A percentile compares a stretch with the other conserved stretches of the same genome.
phyloP scores from a whole-genome alignment of 352 stramenopile species.

The Albugo laibachii region DNA sequence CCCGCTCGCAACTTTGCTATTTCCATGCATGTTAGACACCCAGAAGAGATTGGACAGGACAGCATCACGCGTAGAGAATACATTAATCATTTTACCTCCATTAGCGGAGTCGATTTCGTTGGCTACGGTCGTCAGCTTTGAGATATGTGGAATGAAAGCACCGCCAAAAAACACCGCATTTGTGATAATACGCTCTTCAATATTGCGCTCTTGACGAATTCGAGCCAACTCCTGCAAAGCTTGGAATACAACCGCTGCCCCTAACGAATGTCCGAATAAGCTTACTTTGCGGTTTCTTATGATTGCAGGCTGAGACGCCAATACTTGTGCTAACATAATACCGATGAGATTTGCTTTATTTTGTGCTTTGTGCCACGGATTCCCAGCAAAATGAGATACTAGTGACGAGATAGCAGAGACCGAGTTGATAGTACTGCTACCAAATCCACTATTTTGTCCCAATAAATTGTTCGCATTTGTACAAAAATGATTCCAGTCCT shows the following conservation, averaged over 20 bases:
- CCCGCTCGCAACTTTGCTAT: slow-evolving; percentile 21
- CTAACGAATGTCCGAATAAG: slow-evolving; percentile 61
- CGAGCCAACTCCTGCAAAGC: slow-evolving; percentile 40
- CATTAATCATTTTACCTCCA: slow-evolving; percentile 44
- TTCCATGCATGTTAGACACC: slow-evolving; percentile 27
- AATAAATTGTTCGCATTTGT: slow-evolving; percentile 48
- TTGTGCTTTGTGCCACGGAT: slow-evolving; percentile 71
- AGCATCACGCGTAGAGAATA: slow-evolving; percentile 50
- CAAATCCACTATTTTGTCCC: background rate
- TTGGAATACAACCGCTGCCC: slow-evolving; percentile 53
- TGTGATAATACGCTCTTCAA: slow-evolving; percentile 10
- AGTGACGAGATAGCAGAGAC: slow-evolving; percentile 27
- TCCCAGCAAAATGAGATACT: slow-evolving; percentile 53
- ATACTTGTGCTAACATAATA: slow-evolving; percentile 40
- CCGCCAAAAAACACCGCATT: slow-evolving; percentile 51
- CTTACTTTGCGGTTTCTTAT: slow-evolving; percentile 30
- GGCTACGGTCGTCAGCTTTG: slow-evolving; percentile 18
- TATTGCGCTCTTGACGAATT: slow-evolving; percentile 10
- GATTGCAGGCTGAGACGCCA: slow-evolving; percentile 27
- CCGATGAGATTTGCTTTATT: slow-evolving; percentile 62
- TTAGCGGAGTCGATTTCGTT: slow-evolving; percentile 12
- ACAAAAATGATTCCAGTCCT: slow-evolving; percentile 64
- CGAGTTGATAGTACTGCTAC: slow-evolving; percentile 4
- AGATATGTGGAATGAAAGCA: slow-evolving; percentile 26
- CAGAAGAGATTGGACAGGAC: slow-evolving; percentile 64